phyloP scores from a whole-genome alignment of 345 rosid species.

The Eucalyptus cladocalyx region DNA sequence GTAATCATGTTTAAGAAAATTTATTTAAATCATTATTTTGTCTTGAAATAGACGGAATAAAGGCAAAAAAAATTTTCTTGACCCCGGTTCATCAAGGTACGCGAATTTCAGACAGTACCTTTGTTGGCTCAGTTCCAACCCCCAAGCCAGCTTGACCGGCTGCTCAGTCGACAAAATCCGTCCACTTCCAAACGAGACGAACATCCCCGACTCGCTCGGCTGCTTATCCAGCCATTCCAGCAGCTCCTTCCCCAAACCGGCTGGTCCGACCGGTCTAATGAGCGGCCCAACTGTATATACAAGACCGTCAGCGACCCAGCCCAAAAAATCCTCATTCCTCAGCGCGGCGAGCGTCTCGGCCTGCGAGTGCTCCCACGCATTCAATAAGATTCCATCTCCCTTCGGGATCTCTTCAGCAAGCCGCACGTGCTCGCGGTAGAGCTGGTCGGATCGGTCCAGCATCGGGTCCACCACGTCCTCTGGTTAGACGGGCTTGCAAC shows the following conservation, averaged over 20 bases:
- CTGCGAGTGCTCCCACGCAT: constrained; percentile 48
- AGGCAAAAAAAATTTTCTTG: neutral
- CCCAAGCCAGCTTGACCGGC: constrained; percentile 42
- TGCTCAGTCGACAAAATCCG: constrained; percentile 44
- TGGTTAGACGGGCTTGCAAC: constrained; percentile 31
- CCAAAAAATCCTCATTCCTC: neutral
- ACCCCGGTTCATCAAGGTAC: neutral
- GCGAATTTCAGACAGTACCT: neutral
- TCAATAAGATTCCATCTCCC: constrained; percentile 46
- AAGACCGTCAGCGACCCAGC: constrained; percentile 4
- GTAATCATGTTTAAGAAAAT: no score
- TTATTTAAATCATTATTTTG: no score
- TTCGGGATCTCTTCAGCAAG: constrained; percentile 1
- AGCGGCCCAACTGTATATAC: constrained; percentile 38
- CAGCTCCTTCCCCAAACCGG: neutral
- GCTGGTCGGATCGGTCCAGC: constrained; percentile 7
- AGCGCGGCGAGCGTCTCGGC: constrained; percentile 17
- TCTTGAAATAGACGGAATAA: neutral
- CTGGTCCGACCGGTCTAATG: neutral
- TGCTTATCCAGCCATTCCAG: no score
- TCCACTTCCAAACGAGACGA: constrained; percentile 65
- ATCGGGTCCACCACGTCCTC: constrained; percentile 27
- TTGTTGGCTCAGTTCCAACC: constrained; percentile 45
- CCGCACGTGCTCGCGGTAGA: neutral
- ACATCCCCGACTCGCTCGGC: constrained; percentile 27